Conservation (phyloP, 2,329 filamentous ascomycete species). For the Metarhizium sp. region DNA sequence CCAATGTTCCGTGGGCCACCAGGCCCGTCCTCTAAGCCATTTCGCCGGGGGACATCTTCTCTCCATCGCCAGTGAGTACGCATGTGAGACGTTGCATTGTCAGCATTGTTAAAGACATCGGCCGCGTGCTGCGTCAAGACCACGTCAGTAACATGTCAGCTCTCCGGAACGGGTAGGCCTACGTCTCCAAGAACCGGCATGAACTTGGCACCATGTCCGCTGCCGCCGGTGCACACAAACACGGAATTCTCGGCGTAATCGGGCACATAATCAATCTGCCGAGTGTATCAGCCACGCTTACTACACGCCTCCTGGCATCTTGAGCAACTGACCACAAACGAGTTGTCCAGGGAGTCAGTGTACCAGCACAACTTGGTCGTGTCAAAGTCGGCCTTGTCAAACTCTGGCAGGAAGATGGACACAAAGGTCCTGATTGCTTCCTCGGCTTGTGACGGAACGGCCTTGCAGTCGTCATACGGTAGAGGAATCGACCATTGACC, state of each 20-base stretch:
- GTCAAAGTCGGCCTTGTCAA: constrained; percentile 13
- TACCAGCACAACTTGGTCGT: constrained; percentile 24
- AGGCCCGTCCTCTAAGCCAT: constrained; percentile 22
- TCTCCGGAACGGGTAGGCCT: background rate
- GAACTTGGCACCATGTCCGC: constrained; percentile 26
- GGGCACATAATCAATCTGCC: constrained; percentile 23
- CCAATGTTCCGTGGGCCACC: constrained; percentile 14
- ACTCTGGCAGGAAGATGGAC: constrained; percentile 18
- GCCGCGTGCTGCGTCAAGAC: constrained; percentile 17
- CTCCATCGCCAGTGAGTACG: constrained; percentile 22
- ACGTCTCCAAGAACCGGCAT: constrained; percentile 24
- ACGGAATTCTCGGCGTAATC: constrained; percentile 18
- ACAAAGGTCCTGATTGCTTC: constrained; percentile 13
- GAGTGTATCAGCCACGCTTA: background rate
- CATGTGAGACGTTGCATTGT: constrained; percentile 19
- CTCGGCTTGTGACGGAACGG: constrained; percentile 8
- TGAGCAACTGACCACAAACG: constrained; percentile 14
- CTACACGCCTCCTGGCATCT: too few relatives aligned
- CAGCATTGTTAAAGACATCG: constrained; percentile 18
- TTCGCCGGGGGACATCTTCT: constrained; percentile 14
- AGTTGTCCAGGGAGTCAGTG: constrained; percentile 24
- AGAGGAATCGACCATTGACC: constrained; percentile 22
- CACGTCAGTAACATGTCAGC: background rate
- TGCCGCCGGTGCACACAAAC: constrained; percentile 25
- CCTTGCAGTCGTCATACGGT: constrained; percentile 11